Percentiles rank a stretch among this genome's conserved stretches.
These are phyloP conservation scores for Solioccasus polychromus DNA, from an alignment of 768 basidiomycete species.

Conservation along the genomic window DNA sequence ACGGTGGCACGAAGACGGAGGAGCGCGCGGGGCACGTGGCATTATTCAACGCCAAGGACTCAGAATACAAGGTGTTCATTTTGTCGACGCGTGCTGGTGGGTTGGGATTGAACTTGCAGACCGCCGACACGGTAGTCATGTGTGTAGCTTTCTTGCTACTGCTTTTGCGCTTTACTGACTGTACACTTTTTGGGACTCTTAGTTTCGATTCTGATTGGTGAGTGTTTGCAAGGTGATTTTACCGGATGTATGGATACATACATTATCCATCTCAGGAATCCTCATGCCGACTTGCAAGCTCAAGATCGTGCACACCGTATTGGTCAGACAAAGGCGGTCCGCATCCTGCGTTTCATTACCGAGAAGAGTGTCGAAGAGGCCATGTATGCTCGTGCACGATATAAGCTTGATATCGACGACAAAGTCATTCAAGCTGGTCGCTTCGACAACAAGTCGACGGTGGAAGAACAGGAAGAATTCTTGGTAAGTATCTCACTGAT, in stretches of 20 bases:
- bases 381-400: conserved; percentile 91
- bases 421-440: conserved; percentile 99
- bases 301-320: conserved; percentile 99
- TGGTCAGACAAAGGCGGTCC: conserved; percentile 96
- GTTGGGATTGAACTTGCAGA: conserved; percentile 91
- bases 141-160: conserved; percentile 37
- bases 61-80: conserved; percentile 89
- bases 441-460: conserved; percentile 97
- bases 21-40: conserved; percentile 87
- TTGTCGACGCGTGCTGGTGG: conserved; percentile 93
- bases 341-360: conserved; percentile 95
- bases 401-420: conserved; percentile 97
- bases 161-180: conserved; percentile 6
- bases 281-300: conserved; percentile 97
- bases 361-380: conserved; percentile 99
- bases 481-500: conserved; percentile 49
- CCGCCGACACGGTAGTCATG: conserved; percentile 96
- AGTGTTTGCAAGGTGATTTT: conserved; percentile 2
- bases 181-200: conserved; percentile 2
- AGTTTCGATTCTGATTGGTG: conserved; percentile 81
- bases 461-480: conserved; percentile 96
- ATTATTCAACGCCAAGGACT: conserved; percentile 84
- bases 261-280: conserved; percentile 65
- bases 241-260: not conserved
- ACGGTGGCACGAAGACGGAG: conserved; percentile 95